These are phyloP conservation scores for Hypomontagnella monticulosa DNA, from an alignment of 495 filamentous ascomycete genomes.

Conservation along the genomic window DNA sequence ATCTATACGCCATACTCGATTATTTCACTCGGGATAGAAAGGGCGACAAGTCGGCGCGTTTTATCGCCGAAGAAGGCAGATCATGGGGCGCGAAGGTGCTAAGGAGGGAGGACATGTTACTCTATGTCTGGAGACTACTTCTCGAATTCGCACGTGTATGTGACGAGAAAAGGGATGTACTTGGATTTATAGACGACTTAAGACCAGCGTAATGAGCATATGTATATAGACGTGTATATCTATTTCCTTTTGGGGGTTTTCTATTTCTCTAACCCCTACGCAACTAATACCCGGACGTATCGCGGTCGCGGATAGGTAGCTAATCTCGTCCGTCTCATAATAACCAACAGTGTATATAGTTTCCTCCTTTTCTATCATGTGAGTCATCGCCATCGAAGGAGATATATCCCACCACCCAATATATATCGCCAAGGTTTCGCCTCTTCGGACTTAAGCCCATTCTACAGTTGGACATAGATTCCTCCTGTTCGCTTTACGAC, in stretches of 20 bases:
- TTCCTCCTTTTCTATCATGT: too few relatives aligned
- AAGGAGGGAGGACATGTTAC: constrained; percentile 73
- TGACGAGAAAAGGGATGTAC: constrained; percentile 68
- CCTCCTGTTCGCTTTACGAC: too few relatives aligned
- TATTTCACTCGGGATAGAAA: constrained; percentile 68
- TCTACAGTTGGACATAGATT: too few relatives aligned
- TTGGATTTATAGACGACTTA: constrained; percentile 65
- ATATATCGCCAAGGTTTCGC: too few relatives aligned
- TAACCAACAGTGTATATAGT: too few relatives aligned
- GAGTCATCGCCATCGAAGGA: too few relatives aligned
- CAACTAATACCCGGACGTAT: neutral
- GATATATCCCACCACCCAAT: too few relatives aligned
- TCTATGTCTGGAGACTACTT: constrained; percentile 75
- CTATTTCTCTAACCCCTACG: neutral
- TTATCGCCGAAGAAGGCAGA: constrained; percentile 68
- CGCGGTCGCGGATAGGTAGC: too few relatives aligned
- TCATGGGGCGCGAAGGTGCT: constrained; percentile 74
- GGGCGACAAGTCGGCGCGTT: constrained; percentile 45
- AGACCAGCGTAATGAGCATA: constrained; percentile 20
- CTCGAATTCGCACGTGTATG: constrained; percentile 76
- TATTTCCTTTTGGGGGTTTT: neutral
- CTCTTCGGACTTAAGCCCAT: too few relatives aligned
- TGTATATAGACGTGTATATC: constrained; percentile 9
- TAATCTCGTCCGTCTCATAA: too few relatives aligned
- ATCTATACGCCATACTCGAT: constrained; percentile 73